Evolutionary conservation across 306 rosid genomes (phyloP).

Genomic region (Castanea crenata): DNA sequence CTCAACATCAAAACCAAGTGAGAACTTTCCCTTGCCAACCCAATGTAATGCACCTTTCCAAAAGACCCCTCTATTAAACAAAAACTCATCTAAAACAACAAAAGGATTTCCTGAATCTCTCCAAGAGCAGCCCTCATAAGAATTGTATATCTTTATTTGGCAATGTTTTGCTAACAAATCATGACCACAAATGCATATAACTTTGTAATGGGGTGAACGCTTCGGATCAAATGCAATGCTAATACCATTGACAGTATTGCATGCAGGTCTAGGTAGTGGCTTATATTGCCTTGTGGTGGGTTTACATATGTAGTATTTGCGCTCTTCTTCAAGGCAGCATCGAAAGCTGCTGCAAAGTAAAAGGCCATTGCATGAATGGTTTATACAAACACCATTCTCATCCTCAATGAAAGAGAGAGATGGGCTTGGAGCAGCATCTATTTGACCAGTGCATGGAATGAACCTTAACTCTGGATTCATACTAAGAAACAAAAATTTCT

Average conservation of each 20-base stretch:
- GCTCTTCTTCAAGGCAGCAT: background rate
- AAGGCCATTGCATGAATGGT: slow-evolving; percentile 27
- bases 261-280: background rate
- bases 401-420: slow-evolving; percentile 8
- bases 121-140: slow-evolving; percentile 16
- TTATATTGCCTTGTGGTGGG: slow-evolving; percentile 19
- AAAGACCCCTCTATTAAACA: slow-evolving; percentile 25
- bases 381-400: slow-evolving; percentile 2
- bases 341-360: slow-evolving; percentile 5
- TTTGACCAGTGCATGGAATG: background rate
- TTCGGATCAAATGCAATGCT: slow-evolving; percentile 21
- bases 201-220: slow-evolving; percentile 25
- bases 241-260: background rate
- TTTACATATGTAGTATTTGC: slow-evolving; percentile 20
- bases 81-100: background rate
- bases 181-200: slow-evolving; percentile 8
- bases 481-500: background rate
- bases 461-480: background rate
- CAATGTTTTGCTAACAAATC: background rate
- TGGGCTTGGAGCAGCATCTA: background rate
- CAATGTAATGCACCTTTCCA: slow-evolving; percentile 34
- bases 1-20: slow-evolving; percentile 16
- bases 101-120: slow-evolving; percentile 9
- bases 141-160: slow-evolving; percentile 27
- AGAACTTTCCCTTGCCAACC: slow-evolving; percentile 10